Evolutionary conservation across 192 early-diverging fungal genomes (phyloP), one percentile per base, ranked within the genome.

Genomic region (Linnemannia schmuckeri): DNA sequence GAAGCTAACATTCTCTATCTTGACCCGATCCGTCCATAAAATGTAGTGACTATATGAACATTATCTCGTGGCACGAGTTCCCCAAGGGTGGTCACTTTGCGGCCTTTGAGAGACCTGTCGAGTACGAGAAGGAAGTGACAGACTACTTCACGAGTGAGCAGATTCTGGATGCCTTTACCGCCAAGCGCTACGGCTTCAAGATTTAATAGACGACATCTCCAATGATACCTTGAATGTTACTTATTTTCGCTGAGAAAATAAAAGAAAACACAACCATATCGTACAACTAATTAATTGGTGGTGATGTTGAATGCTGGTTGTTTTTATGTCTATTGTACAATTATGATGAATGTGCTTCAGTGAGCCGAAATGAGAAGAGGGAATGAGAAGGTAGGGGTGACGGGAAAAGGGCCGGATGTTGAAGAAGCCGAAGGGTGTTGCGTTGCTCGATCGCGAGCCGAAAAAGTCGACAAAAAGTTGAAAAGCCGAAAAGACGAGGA

Each of bases 81-180:
- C 79, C 79, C 10, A 81, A 88, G 81, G 93, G 94, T 54, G 94
- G 94, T 6, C 94, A 94, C 72, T 95, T 95, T 82, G 89, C 93
- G 22, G 92, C 91, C 15, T 85, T 95, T 86, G 94, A 95, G 78
- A 74, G 87, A 27, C 91, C 91, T 13, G 90, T 86, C 3, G 75
- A 92, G 72, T 88, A 91, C 24, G 76, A 90, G 33, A 79, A 87
- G 63, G 94, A 94, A 40, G 73, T 94, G n/a, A 82, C 87, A 46
- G 87, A 69, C 61, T 92, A 66, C 54, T 89, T 89, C n/a, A 87
- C 79, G 7, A 68, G 30, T 17, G 76, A 87, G 1, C 27, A 68
- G 7, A 49, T 87, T 44, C 72, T 87, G 6, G 85, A 87, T 61
- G 41, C 46, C 0, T 87, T 87, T n/a, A 81, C 85, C 22, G 85